Evolutionary conservation across 805 yeast species (phyloP).

Genomic region (Candida broadrunensis): DNA sequence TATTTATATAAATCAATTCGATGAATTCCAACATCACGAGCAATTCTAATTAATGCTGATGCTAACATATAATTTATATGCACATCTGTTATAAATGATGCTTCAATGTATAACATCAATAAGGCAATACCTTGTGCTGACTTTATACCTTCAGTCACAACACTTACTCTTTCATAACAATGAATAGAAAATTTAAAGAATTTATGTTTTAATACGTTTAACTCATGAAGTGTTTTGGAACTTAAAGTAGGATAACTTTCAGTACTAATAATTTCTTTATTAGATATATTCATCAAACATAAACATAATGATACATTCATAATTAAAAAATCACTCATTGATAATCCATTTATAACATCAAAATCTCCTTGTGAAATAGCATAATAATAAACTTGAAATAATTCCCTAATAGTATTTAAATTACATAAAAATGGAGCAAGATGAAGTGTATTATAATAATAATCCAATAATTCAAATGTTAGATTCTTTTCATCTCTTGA

Average conservation of each 20-base stretch:
- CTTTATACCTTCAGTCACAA: slow-evolving; percentile 45
- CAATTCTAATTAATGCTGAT: slow-evolving; percentile 24
- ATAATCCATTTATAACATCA: slow-evolving; percentile 9
- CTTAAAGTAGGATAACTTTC: slow-evolving; percentile 10
- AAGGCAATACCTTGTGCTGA: slow-evolving; percentile 51
- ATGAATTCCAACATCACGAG: slow-evolving; percentile 30
- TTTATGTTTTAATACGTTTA: slow-evolving; percentile 11
- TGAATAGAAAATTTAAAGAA: slow-evolving; percentile 33
- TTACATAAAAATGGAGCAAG: slow-evolving; percentile 14
- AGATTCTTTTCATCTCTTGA: slow-evolving; percentile 8
- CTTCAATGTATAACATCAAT: slow-evolving; percentile 35
- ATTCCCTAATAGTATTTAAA: slow-evolving; percentile 7
- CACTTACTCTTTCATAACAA: slow-evolving; percentile 49
- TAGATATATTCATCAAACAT: slow-evolving; percentile 14
- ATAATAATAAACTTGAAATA: slow-evolving; percentile 24
- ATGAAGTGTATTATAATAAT: slow-evolving; percentile 14
- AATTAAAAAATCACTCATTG: slow-evolving; percentile 25
- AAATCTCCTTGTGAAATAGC: slow-evolving; percentile 6
- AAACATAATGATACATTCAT: slow-evolving; percentile 28
- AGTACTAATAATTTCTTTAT: slow-evolving; percentile 3
- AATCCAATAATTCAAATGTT: slow-evolving; percentile 22
- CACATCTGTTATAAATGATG: slow-evolving; percentile 19
- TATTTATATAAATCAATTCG: slow-evolving; percentile 13
- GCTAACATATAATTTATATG: slow-evolving; percentile 24
- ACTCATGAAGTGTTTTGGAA: slow-evolving; percentile 4